phyloP scores from a whole-genome alignment of 148 eudicot species.

The Rhododendron ferrugineum region DNA sequence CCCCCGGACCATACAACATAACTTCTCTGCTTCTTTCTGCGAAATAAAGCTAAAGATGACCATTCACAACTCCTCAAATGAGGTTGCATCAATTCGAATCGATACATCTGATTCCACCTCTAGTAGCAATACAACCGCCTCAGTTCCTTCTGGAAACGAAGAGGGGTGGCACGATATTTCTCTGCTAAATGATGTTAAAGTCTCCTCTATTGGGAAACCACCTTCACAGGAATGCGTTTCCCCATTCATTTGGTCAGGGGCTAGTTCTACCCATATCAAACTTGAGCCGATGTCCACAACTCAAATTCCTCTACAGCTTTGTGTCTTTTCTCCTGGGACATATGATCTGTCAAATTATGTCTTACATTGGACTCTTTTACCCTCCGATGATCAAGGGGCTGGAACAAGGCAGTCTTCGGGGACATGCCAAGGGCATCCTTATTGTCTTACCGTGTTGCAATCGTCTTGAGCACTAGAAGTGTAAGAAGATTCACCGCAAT shows the following conservation, averaged over 20 bases:
- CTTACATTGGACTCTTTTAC: slow-evolving; percentile 50
- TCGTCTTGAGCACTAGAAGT: slow-evolving; percentile 32
- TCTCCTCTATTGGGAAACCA: slow-evolving; percentile 33
- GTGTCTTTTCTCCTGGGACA: slow-evolving; percentile 76
- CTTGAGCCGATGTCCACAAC: slow-evolving; percentile 53
- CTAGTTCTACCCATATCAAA: slow-evolving; percentile 53
- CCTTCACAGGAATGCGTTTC: slow-evolving; percentile 36
- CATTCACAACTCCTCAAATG: slow-evolving; percentile 63
- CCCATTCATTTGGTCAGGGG: slow-evolving; percentile 83
- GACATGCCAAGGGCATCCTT: slow-evolving; percentile 64
- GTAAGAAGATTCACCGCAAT: neutral
- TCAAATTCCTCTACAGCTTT: slow-evolving; percentile 62
- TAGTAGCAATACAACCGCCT: slow-evolving; percentile 19
- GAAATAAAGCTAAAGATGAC: slow-evolving; percentile 62
- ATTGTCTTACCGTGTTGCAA: slow-evolving; percentile 59
- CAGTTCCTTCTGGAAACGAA: slow-evolving; percentile 45
- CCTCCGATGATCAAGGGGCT: slow-evolving; percentile 18
- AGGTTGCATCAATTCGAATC: slow-evolving; percentile 39
- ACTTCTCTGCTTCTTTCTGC: slow-evolving; percentile 55
- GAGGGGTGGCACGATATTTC: slow-evolving; percentile 82
- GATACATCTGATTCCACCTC: slow-evolving; percentile 38
- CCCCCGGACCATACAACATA: slow-evolving; percentile 40
- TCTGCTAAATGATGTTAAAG: slow-evolving; percentile 36
- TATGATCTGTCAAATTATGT: slow-evolving; percentile 73
- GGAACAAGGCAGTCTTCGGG: slow-evolving; percentile 47